Base-by-base conservation (phyloP, 345 rosid genomes). In the Euphorbia pulcherrima region DNA sequence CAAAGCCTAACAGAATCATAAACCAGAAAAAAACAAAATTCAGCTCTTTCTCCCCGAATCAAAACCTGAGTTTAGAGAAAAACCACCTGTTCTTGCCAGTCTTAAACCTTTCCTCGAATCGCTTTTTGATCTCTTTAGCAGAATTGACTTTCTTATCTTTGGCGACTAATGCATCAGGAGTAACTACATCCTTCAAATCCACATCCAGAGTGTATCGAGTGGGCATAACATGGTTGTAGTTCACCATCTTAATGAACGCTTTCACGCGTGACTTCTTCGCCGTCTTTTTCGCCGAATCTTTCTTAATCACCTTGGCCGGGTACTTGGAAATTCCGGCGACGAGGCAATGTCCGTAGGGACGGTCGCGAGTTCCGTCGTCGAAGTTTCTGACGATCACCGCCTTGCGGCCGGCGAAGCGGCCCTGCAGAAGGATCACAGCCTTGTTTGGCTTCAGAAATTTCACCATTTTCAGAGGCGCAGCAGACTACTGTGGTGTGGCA, bases 361-460 rank as follows among this genome's bases (percentile, higher is more conserved):
- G 39, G 62, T 58, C 62, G 0, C 62, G 62, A 1, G 23, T 29
- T 10, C 62, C 62, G 3, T 58, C 62, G 40, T 29, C 62, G 62
- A 58, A 58, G 16, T n/a, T 13, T 58, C 62, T 30, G 40, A 58
- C 62, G 21, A 58, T 58, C 62, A 58, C 62, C 40, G 62, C 62
- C 37, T 58, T 58, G 21, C 62, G 40, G 21, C 62, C 62, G 10
- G 62, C 62, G 62, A 13, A 58, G 0, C 62, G 40, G 40, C 62
- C 62, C 37, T 58, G 62, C 12, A 58, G 62, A 33, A 58, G 40
- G 40, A 58, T 14, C 12, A 58, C 62, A 6, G 62, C 62, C 62
- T 58, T 58, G 62, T 58, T 58, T 14, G 62, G 40, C 37, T 58
- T 58, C 62, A 58, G 18, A 20, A 58, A 58, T 29, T 58, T 58